Percentiles rank a stretch among this genome's conserved stretches.
phyloP scores from a whole-genome alignment of 345 rosid genomes.

The Eucalyptus camaldulensis region DNA sequence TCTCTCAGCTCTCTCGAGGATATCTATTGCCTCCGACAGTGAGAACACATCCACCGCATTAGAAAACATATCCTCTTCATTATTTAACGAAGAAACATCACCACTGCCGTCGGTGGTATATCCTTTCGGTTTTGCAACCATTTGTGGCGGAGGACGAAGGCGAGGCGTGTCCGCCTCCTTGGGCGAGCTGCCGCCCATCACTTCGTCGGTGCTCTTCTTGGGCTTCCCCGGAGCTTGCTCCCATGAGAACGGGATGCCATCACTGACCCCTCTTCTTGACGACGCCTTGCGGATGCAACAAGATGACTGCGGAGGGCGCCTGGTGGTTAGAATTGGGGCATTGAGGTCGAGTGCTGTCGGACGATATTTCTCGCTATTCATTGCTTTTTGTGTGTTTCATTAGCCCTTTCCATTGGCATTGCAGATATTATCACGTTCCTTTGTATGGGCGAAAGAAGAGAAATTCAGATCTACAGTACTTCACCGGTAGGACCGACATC shows the following conservation, averaged over 20 bases:
- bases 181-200: background rate
- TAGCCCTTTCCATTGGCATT: background rate
- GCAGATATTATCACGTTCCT: background rate
- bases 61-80: slow-evolving; percentile 22
- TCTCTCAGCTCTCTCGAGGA: slow-evolving; percentile 36
- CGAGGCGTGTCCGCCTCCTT: slow-evolving; percentile 27
- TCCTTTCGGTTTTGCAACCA: background rate
- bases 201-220: background rate
- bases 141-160: slow-evolving; percentile 51
- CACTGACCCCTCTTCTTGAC: background rate
- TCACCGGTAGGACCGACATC: background rate
- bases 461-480: background rate
- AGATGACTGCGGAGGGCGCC: slow-evolving; percentile 15
- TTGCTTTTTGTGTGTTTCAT: background rate
- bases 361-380: background rate
- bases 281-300: background rate
- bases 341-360: slow-evolving; percentile 55
- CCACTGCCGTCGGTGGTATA: too few species aligned
- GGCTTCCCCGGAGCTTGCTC: slow-evolving; percentile 82
- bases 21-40: slow-evolving; percentile 76
- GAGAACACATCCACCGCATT: slow-evolving; percentile 53
- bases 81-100: background rate
- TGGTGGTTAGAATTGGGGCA: slow-evolving; percentile 61
- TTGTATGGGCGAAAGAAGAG: background rate
- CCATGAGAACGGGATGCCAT: slow-evolving; percentile 75